Evolutionary conservation across 2,329 filamentous ascomycete species (phyloP), one percentile per base, ranked within the genome.

Genomic region (Epicoccum nigrum): DNA sequence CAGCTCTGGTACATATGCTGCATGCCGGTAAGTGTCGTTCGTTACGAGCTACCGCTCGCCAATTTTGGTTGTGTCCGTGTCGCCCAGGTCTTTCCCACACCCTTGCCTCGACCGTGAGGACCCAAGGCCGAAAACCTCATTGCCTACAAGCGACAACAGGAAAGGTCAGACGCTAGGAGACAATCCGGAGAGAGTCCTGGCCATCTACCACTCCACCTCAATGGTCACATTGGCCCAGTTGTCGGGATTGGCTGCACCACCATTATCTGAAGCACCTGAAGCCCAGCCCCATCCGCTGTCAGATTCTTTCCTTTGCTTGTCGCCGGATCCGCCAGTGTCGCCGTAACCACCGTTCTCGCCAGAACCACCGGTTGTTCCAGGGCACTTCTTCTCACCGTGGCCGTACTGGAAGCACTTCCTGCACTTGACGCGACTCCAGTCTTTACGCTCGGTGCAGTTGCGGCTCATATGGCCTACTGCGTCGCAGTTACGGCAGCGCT

Each of bases 401-500:
- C 77, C 71, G 67, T 69, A 74, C 57, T 80, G 51, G 27, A 72
- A 57, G 61, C 85, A 87, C 68, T 85, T 85, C 46, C 67, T 72
- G 72, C 85, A 87, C 68, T 83, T 81, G 51, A 86, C 76, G 7
- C 81, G 78, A n/a, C 77, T 72, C 79, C 79, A 80, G 62, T 84
- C 81, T 32, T 74, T 76, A 4, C 84, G 84, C 70, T 84, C 77
- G 0, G 41, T 30, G 58, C 85, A 85, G 4, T 83, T 80, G 15
- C 75, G 76, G 55, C 76, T 70, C 34, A 78, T 75, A 55, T 89
- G 86, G 4, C 85, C 86, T 44, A 85, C 82, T 32, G 81, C 70
- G 16, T 84, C 85, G 59, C 86, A 89, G 72, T 88, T 89, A 63
- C 79, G 74, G 70, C 81, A 83, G 58, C 69, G 71, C n/a, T 70